phyloP scores from a whole-genome alignment of 2,329 filamentous ascomycete species.

The Aspergillus fumigatus region DNA sequence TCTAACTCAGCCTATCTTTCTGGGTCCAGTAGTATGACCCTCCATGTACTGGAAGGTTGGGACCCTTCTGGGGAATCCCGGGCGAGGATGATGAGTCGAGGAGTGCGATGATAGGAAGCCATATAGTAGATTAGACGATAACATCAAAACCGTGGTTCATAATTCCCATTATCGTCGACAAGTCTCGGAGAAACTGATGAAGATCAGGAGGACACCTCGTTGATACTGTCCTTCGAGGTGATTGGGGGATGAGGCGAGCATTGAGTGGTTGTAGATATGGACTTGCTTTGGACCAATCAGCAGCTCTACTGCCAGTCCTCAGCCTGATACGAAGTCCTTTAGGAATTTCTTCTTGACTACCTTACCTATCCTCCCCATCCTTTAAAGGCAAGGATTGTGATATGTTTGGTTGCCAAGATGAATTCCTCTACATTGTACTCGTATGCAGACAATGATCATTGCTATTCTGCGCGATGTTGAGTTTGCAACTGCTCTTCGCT shows the following conservation, averaged over 20 bases:
- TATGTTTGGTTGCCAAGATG: background rate
- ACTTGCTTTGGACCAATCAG: conserved; percentile 21
- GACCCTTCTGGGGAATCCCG: background rate
- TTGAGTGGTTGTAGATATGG: conserved; percentile 27
- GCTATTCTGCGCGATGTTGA: background rate
- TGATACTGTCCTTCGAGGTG: background rate
- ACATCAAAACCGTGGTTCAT: background rate
- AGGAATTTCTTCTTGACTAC: background rate
- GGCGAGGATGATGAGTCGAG: background rate
- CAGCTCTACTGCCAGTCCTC: conserved; percentile 5
- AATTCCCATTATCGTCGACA: background rate
- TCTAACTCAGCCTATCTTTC: background rate
- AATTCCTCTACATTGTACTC: background rate
- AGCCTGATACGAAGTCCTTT: background rate
- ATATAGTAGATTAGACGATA: background rate
- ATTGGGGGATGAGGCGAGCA: conserved; percentile 3
- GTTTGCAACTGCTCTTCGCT: background rate
- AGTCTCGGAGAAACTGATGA: background rate
- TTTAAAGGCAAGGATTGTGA: background rate
- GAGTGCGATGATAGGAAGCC: background rate
- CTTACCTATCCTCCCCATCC: background rate
- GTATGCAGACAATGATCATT: background rate
- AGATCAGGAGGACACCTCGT: background rate
- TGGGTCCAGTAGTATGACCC: background rate
- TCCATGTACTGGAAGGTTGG: background rate